phyloP scores from a whole-genome alignment of 2,329 filamentous ascomycete genomes.

The Cercospora canescens region DNA sequence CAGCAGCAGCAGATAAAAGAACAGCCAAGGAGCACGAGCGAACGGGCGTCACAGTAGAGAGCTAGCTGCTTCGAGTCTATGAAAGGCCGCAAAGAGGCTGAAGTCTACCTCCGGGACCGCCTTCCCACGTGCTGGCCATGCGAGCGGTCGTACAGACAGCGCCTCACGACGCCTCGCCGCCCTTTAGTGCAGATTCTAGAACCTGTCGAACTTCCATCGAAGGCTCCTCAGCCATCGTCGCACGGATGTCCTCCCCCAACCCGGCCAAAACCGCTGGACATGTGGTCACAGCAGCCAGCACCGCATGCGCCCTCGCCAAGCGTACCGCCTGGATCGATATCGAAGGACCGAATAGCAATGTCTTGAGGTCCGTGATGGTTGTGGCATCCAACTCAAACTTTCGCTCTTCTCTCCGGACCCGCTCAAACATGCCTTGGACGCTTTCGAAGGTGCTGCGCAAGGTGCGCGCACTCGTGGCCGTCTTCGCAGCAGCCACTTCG shows the following conservation, averaged over 20 bases:
- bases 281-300: slow-evolving; percentile 25
- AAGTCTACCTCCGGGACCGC: slow-evolving; percentile 2
- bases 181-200: slow-evolving; percentile 10
- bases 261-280: slow-evolving; percentile 18
- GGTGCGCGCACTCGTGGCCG: slow-evolving; percentile 13
- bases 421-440: slow-evolving; percentile 19
- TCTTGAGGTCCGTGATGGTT: slow-evolving; percentile 22
- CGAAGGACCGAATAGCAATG: slow-evolving; percentile 29
- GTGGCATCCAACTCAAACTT: slow-evolving; percentile 6
- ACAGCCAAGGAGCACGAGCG: neutral
- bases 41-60: neutral
- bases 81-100: neutral
- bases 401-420: slow-evolving; percentile 14
- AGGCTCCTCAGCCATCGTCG: slow-evolving; percentile 21
- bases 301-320: slow-evolving; percentile 31
- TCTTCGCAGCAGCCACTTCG: slow-evolving; percentile 21
- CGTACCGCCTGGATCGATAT: slow-evolving; percentile 32
- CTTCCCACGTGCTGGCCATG: slow-evolving; percentile 6
- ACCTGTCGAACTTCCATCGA: slow-evolving; percentile 5
- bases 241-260: slow-evolving; percentile 22
- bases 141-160: slow-evolving; percentile 1
- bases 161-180: neutral
- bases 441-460: slow-evolving; percentile 29
- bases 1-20: too few species aligned
- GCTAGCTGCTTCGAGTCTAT: neutral